Conservation (phyloP, 345 rosid genomes). For the Kandelia obovata region DNA sequence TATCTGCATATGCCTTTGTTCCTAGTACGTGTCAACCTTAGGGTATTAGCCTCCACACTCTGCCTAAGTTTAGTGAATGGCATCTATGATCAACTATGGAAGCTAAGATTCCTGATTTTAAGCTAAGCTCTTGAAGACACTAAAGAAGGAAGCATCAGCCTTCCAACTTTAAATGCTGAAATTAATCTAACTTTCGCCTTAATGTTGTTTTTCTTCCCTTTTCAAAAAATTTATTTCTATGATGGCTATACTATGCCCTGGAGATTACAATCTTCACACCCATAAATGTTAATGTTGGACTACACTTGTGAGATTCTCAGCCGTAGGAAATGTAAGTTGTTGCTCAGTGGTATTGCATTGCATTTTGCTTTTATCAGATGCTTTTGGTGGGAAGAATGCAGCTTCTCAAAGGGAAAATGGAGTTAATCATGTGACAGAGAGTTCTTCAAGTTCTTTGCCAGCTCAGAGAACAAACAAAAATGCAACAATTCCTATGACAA, state of each 20-base stretch:
- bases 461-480: conserved; percentile 39
- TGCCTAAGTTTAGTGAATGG: too few relatives aligned
- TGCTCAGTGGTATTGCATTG: conserved; percentile 3
- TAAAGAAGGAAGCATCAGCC: not conserved
- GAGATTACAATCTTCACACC: too few relatives aligned
- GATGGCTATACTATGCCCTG: too few relatives aligned
- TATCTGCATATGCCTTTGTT: too few relatives aligned
- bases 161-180: too few relatives aligned
- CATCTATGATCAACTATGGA: not conserved
- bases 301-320: not conserved
- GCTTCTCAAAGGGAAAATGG: conserved; percentile 58
- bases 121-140: not conserved
- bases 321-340: not conserved
- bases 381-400: conserved; percentile 47
- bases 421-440: conserved; percentile 29
- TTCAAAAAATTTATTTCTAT: too few relatives aligned
- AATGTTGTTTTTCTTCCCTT: too few relatives aligned
- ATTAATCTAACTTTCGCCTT: too few relatives aligned
- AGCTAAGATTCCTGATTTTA: not conserved
- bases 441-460: conserved; percentile 26
- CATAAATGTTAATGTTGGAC: not conserved
- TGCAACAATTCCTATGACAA: conserved; percentile 31
- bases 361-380: conserved; percentile 27
- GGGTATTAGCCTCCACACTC: too few relatives aligned
- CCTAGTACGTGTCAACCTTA: too few relatives aligned